A percentile compares a stretch with the other conserved stretches of the same genome.
Evolutionary conservation across 2,329 filamentous ascomycete species (phyloP).

Genomic region (Sarocladium oryzae): DNA sequence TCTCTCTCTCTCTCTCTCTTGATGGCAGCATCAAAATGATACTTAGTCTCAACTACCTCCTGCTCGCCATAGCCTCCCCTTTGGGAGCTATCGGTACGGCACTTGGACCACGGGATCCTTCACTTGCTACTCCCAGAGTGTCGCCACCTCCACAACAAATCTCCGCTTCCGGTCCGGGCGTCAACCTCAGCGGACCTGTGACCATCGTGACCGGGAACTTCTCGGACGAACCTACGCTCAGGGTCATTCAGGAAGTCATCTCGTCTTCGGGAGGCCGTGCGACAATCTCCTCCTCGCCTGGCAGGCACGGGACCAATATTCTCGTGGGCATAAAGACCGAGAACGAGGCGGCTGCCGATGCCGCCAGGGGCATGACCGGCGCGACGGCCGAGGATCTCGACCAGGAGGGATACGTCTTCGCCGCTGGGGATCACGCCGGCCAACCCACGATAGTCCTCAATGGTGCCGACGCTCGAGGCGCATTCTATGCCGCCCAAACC

Average conservation of each 20-base stretch:
- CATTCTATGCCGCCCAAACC: conserved; percentile 14
- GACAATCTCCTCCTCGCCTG: conserved; percentile 4
- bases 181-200: conserved; percentile 10
- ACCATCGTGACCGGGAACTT: conserved; percentile 13
- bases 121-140: background rate
- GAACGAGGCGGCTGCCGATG: conserved; percentile 10
- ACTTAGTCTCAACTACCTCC: background rate
- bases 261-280: conserved; percentile 10
- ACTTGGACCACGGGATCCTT: background rate
- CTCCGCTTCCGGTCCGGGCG: conserved; percentile 4
- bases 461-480: conserved; percentile 13
- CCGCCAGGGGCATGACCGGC: conserved; percentile 12
- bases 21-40: too few relatives aligned
- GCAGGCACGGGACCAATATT: conserved; percentile 10
- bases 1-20: too few relatives aligned
- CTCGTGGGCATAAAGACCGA: conserved; percentile 10
- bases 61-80: background rate
- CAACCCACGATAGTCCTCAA: conserved; percentile 12
- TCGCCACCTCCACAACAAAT: conserved; percentile 14
- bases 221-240: conserved; percentile 11
- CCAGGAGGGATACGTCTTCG: conserved; percentile 13
- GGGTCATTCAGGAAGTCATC: conserved; percentile 10
- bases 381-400: conserved; percentile 8
- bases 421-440: conserved; percentile 9
- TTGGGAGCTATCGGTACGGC: background rate